Conservation (phyloP, 176 grass and related monocot species). For the Bromus sterilis region DNA sequence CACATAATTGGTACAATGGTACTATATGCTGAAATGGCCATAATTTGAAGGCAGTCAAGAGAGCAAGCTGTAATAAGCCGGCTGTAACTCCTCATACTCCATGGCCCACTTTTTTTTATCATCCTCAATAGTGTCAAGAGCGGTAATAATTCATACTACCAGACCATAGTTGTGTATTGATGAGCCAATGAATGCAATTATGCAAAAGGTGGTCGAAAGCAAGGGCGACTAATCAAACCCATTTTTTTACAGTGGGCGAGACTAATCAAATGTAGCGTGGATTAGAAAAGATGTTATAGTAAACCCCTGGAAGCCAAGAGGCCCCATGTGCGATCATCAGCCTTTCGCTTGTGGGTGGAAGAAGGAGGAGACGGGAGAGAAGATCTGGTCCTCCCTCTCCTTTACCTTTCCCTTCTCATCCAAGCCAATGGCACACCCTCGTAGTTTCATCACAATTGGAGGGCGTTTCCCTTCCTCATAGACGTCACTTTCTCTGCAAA, state of each 20-base stretch:
- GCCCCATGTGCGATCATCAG: constrained; percentile 15
- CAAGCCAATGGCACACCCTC: not conserved
- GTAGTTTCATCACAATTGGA: not conserved
- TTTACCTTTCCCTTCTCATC: not conserved
- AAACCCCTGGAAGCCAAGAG: not conserved
- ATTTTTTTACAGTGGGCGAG: no score
- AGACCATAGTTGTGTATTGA: not conserved
- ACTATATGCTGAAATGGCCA: not conserved
- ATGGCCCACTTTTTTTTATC: not conserved
- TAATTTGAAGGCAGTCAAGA: not conserved
- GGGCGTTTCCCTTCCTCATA: not conserved
- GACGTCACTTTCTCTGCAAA: not conserved
- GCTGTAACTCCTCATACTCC: no score
- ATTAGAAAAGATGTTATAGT: not conserved
- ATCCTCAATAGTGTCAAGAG: not conserved
- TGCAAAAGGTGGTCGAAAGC: not conserved
- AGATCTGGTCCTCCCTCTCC: not conserved
- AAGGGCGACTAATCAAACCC: not conserved
- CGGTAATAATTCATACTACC: not conserved
- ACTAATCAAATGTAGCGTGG: not conserved
- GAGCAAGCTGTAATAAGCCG: no score
- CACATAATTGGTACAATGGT: not conserved
- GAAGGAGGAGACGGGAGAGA: not conserved
- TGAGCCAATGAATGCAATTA: not conserved
- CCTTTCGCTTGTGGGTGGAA: no score